Evolutionary conservation across 768 basidiomycete species (phyloP), one percentile per base, ranked within the genome.

Genomic region (Boletus insuetus): DNA sequence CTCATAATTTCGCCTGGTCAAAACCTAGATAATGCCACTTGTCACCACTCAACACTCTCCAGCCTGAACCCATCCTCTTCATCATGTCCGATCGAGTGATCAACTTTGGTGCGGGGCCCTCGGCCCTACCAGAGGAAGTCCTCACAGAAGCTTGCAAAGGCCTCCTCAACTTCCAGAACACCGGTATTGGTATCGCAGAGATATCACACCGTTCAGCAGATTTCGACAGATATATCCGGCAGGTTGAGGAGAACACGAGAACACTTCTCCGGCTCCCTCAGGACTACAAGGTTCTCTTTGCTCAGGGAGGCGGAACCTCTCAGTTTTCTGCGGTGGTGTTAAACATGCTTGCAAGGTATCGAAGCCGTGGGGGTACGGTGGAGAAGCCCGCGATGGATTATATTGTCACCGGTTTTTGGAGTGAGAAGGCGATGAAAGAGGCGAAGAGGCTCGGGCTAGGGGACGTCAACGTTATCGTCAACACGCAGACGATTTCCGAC

Each of bases 91-190:
- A 55, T 50, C 80, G 93, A 50, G 79, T 85, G 35, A 81, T 89
- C 67, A 98, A 99, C 77, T 93, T 98, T 71, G 91, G 93, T 48
- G 88, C 97, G 49, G 97, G 97, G 1, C 97, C 97, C 16, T 97
- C 94, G 19, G 87, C 91, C 0, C 79, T 99, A 40, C 97, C 97
- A 16, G 80, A 85, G n/a, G 75, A 84, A 4, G 92, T 98, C 31
- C 83, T 99, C 50, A 73, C 86, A 63, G 84, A 94, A 68, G 93
- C 95, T 3, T 81, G 89, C 14, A 75, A 81, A 58, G 93, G 89
- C 16, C 79, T 98, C n/a, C 76, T 99, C 64, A 89, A 98, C 78
- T 98, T 93, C 73, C 77, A 87, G 53, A 80, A 80, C 45, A 95
- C 91, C 3, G 97, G 97, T 26, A 95, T 98, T 57, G 97, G 97